These are phyloP conservation scores for Fusarium pininemorale DNA, from an alignment of 2,329 filamentous ascomycete genomes.

Conservation along the genomic window DNA sequence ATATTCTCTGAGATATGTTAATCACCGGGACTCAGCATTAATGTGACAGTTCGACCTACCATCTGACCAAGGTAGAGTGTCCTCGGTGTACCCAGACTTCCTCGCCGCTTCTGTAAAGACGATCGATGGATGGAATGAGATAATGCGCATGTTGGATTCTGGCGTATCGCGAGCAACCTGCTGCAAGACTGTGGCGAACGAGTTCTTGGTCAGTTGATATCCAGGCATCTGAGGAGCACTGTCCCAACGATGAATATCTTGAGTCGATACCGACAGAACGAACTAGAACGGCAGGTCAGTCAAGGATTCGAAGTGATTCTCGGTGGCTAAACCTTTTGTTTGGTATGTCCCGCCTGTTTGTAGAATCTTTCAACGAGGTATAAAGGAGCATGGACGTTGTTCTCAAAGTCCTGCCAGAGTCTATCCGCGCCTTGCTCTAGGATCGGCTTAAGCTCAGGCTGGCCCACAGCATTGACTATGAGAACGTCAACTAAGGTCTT, in stretches of 20 bases:
- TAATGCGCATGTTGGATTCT: conserved; percentile 48
- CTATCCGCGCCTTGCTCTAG: conserved; percentile 33
- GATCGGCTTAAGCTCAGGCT: conserved; percentile 14
- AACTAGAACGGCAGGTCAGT: not conserved
- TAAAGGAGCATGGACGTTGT: conserved; percentile 25
- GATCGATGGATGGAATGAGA: conserved; percentile 53
- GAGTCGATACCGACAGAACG: conserved; percentile 21
- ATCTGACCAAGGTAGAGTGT: conserved; percentile 35
- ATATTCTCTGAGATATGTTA: conserved; percentile 44
- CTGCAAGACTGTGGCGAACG: conserved; percentile 48
- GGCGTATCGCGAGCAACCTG: conserved; percentile 47
- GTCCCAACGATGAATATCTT: conserved; percentile 42
- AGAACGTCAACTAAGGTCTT: conserved; percentile 15
- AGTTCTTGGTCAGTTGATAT: conserved; percentile 52
- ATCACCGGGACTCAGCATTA: not conserved
- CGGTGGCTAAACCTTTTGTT: conserved; percentile 9
- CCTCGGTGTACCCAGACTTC: conserved; percentile 31
- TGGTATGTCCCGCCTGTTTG: conserved; percentile 21
- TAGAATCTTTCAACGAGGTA: conserved; percentile 30
- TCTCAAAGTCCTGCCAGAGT: conserved; percentile 38
- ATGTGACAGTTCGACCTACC: not conserved
- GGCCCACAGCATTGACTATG: conserved; percentile 16
- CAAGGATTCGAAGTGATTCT: fast-evolving
- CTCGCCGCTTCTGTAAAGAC: conserved; percentile 47
- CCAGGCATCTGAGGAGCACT: conserved; percentile 31